Evolutionary conservation across 768 basidiomycete species (phyloP).

Genomic region (Wakefieldia striispora): DNA sequence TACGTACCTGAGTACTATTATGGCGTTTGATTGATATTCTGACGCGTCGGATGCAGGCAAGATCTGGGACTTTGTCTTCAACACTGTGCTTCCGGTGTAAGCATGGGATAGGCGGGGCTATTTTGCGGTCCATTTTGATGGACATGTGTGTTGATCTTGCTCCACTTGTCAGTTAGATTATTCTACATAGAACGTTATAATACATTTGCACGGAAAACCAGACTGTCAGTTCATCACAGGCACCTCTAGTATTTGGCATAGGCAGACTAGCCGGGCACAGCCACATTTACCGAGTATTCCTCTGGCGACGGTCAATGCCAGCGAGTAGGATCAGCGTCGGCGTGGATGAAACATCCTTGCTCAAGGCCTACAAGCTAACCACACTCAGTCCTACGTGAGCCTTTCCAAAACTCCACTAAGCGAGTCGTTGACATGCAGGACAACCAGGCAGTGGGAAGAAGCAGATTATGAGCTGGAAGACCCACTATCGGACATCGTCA

Average conservation of each 20-base stretch:
- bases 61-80: conserved; percentile 92
- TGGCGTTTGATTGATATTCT: not conserved
- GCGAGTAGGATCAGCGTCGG: conserved; percentile 60
- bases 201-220: not conserved
- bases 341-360: conserved; percentile 76
- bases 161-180: conserved; percentile 11
- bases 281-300: conserved; percentile 6
- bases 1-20: conserved; percentile 32
- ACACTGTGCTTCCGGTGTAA: conserved; percentile 71
- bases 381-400: conserved; percentile 70
- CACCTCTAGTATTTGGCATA: no score
- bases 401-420: not conserved
- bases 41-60: conserved; percentile 53
- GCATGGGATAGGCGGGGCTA: not conserved
- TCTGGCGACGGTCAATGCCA: conserved; percentile 11
- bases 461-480: conserved; percentile 83
- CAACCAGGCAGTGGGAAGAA: conserved; percentile 80
- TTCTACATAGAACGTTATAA: conserved; percentile 9
- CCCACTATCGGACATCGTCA: conserved; percentile 65
- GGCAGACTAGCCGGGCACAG: conserved; percentile 1
- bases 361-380: conserved; percentile 86
- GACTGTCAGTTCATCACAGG: no score
- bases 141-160: conserved; percentile 6
- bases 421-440: conserved; percentile 4
- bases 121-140: not conserved